Evolutionary conservation across 768 basidiomycete species (phyloP).

Genomic region (Leccinellum albellum): DNA sequence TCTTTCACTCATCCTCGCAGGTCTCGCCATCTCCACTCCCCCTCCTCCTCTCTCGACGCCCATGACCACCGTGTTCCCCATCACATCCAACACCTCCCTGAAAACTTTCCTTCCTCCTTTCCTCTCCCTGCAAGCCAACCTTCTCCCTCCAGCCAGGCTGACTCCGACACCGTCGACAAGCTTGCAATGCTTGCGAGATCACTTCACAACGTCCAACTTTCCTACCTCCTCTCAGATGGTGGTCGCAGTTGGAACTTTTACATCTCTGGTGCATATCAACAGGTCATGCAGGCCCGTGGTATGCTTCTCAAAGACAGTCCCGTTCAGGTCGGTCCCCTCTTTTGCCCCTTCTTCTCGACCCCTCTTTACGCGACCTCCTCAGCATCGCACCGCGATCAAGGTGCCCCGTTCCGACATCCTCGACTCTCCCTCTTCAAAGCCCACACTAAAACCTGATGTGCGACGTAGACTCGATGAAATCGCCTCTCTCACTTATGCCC

Average conservation of each 20-base stretch:
- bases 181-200: conserved; percentile 77
- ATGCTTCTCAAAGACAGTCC: conserved; percentile 88
- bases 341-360: background rate
- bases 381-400: conserved; percentile 86
- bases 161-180: conserved; percentile 75
- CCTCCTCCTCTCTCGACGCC: conserved; percentile 63
- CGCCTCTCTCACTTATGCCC: conserved; percentile 86
- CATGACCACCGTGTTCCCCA: conserved; percentile 45
- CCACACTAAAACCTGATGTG: conserved; percentile 77
- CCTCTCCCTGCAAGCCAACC: conserved; percentile 38
- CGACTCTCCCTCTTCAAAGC: conserved; percentile 76
- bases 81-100: conserved; percentile 34
- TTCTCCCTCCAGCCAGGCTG: conserved; percentile 37
- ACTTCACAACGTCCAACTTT: conserved; percentile 78
- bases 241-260: conserved; percentile 80
- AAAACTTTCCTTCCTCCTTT: conserved; percentile 33
- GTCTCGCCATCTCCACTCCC: conserved; percentile 58
- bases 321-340: conserved; percentile 54
- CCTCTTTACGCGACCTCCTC: conserved; percentile 18
- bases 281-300: conserved; percentile 87
- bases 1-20: conserved; percentile 90
- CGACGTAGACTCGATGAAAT: conserved; percentile 88
- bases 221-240: conserved; percentile 69
- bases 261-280: conserved; percentile 86
- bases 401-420: conserved; percentile 92